Percentiles rank a stretch among this genome's conserved stretches.
Conservation (phyloP, 2,329 filamentous ascomycete genomes). For the Ophiobolus disseminans region DNA sequence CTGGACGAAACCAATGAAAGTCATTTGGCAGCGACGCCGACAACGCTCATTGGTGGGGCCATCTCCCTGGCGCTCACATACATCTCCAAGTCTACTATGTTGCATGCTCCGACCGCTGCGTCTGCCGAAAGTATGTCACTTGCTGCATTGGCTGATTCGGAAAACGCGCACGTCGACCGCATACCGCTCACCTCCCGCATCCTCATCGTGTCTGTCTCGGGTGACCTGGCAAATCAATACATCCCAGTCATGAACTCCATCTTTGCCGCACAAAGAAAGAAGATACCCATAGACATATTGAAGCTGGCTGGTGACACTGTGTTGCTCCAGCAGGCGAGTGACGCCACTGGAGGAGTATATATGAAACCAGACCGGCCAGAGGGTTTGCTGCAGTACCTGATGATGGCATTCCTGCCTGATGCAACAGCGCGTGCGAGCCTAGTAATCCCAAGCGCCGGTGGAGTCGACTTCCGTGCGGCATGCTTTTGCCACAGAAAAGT, state of each 20-base stretch:
- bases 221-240: conserved; percentile 86
- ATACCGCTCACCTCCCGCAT: conserved; percentile 77
- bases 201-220: conserved; percentile 87
- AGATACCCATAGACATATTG: conserved; percentile 90
- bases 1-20: conserved; percentile 69
- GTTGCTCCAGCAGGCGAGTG: conserved; percentile 89
- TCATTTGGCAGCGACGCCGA: conserved; percentile 72
- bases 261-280: conserved; percentile 88
- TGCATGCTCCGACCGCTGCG: conserved; percentile 46
- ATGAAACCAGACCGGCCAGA: conserved; percentile 60
- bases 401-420: conserved; percentile 90
- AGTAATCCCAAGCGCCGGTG: conserved; percentile 79
- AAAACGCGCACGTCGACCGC: conserved; percentile 44
- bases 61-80: conserved; percentile 87
- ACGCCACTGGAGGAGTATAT: conserved; percentile 74
- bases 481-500: conserved; percentile 96
- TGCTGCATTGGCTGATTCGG: conserved; percentile 54
- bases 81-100: conserved; percentile 81
- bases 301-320: conserved; percentile 85
- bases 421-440: conserved; percentile 69
- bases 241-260: conserved; percentile 99
- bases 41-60: conserved; percentile 88
- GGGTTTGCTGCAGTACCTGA: conserved; percentile 87
- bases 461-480: conserved; percentile 95
- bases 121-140: conserved; percentile 53